Percentiles rank a stretch among this genome's conserved stretches.
These are phyloP conservation scores for Hirsutella thompsonii DNA, from an alignment of 2,329 filamentous ascomycete genomes.

Conservation along the genomic window DNA sequence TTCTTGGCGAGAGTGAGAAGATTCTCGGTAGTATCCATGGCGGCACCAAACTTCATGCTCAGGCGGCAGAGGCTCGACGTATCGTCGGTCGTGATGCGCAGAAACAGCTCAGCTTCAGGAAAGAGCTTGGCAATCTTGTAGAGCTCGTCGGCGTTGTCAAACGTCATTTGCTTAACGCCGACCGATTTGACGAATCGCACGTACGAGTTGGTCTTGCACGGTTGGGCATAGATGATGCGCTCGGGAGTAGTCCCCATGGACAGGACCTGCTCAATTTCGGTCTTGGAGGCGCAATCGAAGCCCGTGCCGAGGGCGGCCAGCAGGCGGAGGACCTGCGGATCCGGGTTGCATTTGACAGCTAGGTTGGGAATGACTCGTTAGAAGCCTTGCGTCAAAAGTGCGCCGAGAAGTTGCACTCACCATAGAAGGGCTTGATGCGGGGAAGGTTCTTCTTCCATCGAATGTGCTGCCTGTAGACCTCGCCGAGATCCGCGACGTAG, in stretches of 20 bases:
- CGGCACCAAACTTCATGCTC: slow-evolving; percentile 94
- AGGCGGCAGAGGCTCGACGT: slow-evolving; percentile 87
- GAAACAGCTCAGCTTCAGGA: slow-evolving; percentile 78
- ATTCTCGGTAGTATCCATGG: slow-evolving; percentile 65
- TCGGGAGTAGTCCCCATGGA: slow-evolving; percentile 69
- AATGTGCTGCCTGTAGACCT: slow-evolving; percentile 96
- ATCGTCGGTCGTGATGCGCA: slow-evolving; percentile 94
- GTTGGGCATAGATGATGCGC: slow-evolving; percentile 97
- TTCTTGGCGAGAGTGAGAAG: slow-evolving; percentile 71
- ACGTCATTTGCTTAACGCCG: slow-evolving; percentile 96
- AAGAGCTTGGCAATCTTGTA: slow-evolving; percentile 94
- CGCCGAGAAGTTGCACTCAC: slow-evolving; percentile 34
- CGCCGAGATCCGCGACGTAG: slow-evolving; percentile 94
- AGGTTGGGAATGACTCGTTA: not conserved
- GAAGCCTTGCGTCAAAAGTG: not conserved
- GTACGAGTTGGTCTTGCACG: slow-evolving; percentile 99
- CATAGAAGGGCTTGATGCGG: slow-evolving; percentile 92
- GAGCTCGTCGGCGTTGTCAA: slow-evolving; percentile 95
- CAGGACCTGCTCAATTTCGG: slow-evolving; percentile 88
- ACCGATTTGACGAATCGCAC: slow-evolving; percentile 75
- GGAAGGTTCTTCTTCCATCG: slow-evolving; percentile 93
- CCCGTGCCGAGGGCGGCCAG: slow-evolving; percentile 81
- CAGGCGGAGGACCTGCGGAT: slow-evolving; percentile 76
- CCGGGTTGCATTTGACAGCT: slow-evolving; percentile 99
- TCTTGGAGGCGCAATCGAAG: slow-evolving; percentile 97